Evolutionary conservation across 306 rosid genomes (phyloP).

Genomic region (Trifolium repens): DNA sequence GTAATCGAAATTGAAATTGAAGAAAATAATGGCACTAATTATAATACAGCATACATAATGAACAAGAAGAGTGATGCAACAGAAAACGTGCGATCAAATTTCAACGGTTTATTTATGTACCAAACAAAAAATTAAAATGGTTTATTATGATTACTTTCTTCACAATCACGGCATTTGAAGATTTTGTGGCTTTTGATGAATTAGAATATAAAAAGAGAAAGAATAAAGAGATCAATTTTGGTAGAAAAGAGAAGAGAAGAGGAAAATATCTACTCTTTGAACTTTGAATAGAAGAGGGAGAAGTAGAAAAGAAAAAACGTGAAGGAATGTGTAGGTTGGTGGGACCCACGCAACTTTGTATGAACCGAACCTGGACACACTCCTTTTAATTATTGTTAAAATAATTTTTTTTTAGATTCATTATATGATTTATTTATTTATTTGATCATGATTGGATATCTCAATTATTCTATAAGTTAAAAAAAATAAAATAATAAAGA

Average conservation of each 20-base stretch:
- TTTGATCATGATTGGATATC: no score
- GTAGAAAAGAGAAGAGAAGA: neutral
- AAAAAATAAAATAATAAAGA: no score
- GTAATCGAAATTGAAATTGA: neutral
- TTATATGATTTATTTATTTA: no score
- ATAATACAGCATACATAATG: neutral
- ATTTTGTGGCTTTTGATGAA: conserved; percentile 17
- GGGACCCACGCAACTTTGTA: no score
- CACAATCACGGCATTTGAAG: neutral
- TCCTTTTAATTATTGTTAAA: no score
- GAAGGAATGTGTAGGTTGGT: no score
- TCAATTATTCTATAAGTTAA: no score
- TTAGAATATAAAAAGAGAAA: neutral
- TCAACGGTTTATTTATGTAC: neutral
- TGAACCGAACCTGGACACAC: no score
- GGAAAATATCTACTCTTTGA: neutral
- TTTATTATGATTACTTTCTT: neutral
- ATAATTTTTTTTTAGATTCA: no score
- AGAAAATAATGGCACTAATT: neutral
- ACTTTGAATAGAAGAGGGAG: conserved; percentile 2
- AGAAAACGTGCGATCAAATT: conserved; percentile 3
- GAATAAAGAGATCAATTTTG: neutral
- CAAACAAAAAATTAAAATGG: no score
- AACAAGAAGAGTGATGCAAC: neutral
- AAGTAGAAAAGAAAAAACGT: neutral